phyloP scores from a whole-genome alignment of 2,329 filamentous ascomycete genomes.

The Fusarium piperis region DNA sequence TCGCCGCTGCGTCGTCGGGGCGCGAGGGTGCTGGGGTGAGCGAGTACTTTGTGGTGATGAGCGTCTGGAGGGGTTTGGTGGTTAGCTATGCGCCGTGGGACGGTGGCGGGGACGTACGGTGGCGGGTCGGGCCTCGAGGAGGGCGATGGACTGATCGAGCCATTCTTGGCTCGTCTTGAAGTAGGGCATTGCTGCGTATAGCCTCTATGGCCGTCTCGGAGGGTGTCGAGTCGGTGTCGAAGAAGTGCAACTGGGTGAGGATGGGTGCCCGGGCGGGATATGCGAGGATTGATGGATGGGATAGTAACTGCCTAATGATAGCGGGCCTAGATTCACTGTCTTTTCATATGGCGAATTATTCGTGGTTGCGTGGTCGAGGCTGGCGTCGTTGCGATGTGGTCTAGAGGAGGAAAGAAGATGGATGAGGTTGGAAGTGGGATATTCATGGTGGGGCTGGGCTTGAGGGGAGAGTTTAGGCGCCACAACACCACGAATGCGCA shows the following conservation, averaged over 20 bases:
- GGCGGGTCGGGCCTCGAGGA: constrained; percentile 85
- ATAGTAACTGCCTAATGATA: background rate
- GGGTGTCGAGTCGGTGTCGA: constrained; percentile 2
- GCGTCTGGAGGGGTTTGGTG: constrained; percentile 67
- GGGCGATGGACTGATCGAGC: constrained; percentile 85
- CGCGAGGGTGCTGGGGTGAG: constrained; percentile 59
- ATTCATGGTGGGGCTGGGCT: constrained; percentile 31
- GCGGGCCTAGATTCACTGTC: background rate
- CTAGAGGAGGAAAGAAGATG: constrained; percentile 21
- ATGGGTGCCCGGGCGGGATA: background rate
- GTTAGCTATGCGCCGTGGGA: constrained; percentile 13
- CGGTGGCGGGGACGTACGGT: constrained; percentile 68
- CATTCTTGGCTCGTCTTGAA: constrained; percentile 87
- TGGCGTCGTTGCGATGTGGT: constrained; percentile 12
- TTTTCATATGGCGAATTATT: background rate
- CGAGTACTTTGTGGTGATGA: constrained; percentile 92
- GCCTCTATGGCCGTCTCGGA: background rate
- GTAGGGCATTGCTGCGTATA: constrained; percentile 72
- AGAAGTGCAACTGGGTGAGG: background rate
- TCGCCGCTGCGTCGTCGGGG: constrained; percentile 40
- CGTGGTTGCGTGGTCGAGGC: background rate
- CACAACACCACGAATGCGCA: constrained; percentile 12
- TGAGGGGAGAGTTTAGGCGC: constrained; percentile 14
- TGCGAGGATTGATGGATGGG: background rate
- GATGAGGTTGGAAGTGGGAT: constrained; percentile 32